Conservation (phyloP, 129 eudicot species). For the Pulicaria dysenterica region DNA sequence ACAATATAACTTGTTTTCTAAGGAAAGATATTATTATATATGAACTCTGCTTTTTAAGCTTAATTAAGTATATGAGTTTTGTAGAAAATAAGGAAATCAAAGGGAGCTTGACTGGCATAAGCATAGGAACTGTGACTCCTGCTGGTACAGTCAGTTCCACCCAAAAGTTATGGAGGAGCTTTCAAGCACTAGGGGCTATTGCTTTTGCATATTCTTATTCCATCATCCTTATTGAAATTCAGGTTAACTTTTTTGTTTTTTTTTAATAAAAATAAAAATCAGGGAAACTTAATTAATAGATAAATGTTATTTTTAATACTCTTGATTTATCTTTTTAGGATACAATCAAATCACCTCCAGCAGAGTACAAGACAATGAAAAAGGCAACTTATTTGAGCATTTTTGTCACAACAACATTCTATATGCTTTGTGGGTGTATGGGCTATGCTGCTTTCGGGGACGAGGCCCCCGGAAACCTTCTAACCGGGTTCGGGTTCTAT, state of each 20-base stretch:
- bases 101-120: constrained; percentile 74
- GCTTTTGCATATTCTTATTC: constrained; percentile 78
- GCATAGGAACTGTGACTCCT: constrained; percentile 51
- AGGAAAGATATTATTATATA: too few relatives aligned
- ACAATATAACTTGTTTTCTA: not conserved
- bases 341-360: constrained; percentile 69
- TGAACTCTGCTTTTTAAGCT: too few relatives aligned
- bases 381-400: constrained; percentile 54
- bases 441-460: constrained; percentile 89
- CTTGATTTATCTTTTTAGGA: constrained; percentile 39
- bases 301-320: not conserved
- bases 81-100: constrained; percentile 48
- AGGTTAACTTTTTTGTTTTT: constrained; percentile 31
- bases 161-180: constrained; percentile 73
- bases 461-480: constrained; percentile 61
- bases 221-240: constrained; percentile 68
- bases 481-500: constrained; percentile 72
- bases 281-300: not conserved
- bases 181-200: constrained; percentile 80
- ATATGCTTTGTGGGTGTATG: constrained; percentile 68
- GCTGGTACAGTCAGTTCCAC: constrained; percentile 52
- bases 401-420: constrained; percentile 55
- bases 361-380: constrained; percentile 73
- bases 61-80: not conserved
- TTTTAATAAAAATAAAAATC: not conserved